Base-by-base conservation (phyloP, 805 yeast genomes). In the Starmerella bombi region DNA sequence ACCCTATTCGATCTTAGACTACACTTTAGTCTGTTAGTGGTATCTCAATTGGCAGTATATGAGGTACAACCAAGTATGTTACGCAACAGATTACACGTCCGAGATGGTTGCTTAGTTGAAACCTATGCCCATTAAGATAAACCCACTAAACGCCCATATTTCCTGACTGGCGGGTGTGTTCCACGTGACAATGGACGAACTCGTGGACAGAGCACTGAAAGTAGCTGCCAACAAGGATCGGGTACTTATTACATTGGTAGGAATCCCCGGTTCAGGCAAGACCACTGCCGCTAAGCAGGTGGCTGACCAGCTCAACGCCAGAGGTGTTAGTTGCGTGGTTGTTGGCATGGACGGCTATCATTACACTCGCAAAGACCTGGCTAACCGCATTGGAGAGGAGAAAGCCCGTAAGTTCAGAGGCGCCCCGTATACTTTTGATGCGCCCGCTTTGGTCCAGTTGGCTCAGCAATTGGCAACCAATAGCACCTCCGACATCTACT, bases 261-360 rank as follows among this genome's bases (percentile, higher is more conserved):
- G 94, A 1, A 67, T 75, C 0, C 94, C 94, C 2, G 94, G 94
- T 5, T 74, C 86, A 1, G 94, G 94, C 0, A 83, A 83, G 56
- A 70, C 86, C 3, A 80, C 93, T 0, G 53, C 76, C 27, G 75
- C 86, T 1, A 53, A 54, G 29, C 41, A 57, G 4, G 60, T 83
- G 5, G 68, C 68, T 25, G 54, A 58, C 4, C 49, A 49, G 5
- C 50, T 76, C n/a, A 71, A 65, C 48, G 43, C 19, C 30, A 35
- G 22, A 32, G 35, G 44, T 23, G 45, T 41, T 20, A 38, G 43
- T 5, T 52, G 59, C 1, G 45, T 34, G 16, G 57, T 45, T n/a
- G 59, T 79, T 1, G 77, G 81, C 8, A 77, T 78, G 85, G 88
- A 80, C 57, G 88, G 91, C 4, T 80, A 74, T 51, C 91, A 80